A percentile compares a stretch with the other conserved stretches of the same genome.
Conservation (phyloP, 164 flowering plant genomes). For the Santalum album region DNA sequence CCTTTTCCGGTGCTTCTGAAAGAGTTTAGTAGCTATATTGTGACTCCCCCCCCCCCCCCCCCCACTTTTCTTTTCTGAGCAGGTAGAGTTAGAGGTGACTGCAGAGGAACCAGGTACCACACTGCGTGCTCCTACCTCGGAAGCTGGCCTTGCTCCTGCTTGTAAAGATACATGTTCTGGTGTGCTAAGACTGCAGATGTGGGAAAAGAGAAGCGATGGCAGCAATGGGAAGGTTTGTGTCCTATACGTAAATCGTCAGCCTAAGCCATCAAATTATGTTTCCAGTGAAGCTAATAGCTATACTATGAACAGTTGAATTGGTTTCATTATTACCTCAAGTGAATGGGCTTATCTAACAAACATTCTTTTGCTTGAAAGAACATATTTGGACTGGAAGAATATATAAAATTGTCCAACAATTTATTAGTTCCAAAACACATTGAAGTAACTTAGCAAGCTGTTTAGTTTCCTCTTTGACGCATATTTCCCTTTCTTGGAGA, state of each 20-base stretch:
- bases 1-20: neutral
- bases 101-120: constrained; percentile 73
- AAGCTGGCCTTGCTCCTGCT: constrained; percentile 80
- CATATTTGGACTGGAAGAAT: too few relatives aligned
- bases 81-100: constrained; percentile 82
- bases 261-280: too few relatives aligned
- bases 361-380: too few relatives aligned
- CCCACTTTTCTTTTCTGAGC: constrained; percentile 10
- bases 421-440: too few relatives aligned
- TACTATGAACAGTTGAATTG: too few relatives aligned
- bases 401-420: too few relatives aligned
- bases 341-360: too few relatives aligned
- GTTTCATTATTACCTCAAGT: too few relatives aligned
- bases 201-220: constrained; percentile 73
- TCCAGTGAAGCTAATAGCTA: too few relatives aligned
- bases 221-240: constrained; percentile 72
- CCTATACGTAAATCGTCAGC: neutral
- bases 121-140: constrained; percentile 84
- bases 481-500: too few relatives aligned
- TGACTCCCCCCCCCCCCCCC: neutral
- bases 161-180: constrained; percentile 89
- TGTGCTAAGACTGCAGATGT: constrained; percentile 49
- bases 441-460: too few relatives aligned
- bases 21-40: neutral
- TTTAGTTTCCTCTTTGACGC: too few relatives aligned